Conservation (phyloP, 2,329 filamentous ascomycete species). For the Drechslerella coelobrocha region DNA sequence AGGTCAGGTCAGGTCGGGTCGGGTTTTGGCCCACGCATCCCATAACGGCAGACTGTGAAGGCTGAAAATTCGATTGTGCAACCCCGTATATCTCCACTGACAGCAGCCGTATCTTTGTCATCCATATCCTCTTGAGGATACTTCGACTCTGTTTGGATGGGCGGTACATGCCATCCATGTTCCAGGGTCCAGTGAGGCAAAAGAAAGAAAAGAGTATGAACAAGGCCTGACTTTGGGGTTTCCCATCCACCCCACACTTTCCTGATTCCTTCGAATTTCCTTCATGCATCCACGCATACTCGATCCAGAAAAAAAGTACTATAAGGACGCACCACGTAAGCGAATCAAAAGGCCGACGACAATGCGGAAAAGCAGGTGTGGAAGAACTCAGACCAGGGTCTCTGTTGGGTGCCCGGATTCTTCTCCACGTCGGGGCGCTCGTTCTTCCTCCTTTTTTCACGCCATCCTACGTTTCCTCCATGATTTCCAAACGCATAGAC, state of each 20-base stretch:
- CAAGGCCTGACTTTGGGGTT: slow-evolving; percentile 4
- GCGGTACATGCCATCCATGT: neutral
- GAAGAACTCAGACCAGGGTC: slow-evolving; percentile 49
- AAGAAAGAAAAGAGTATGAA: no score
- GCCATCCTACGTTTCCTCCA: slow-evolving; percentile 9
- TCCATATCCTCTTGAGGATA: no score
- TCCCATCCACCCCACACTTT: slow-evolving; percentile 39
- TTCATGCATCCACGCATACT: slow-evolving; percentile 21
- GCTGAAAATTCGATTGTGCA: no score
- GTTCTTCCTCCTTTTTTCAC: slow-evolving; percentile 16
- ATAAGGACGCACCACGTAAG: slow-evolving; percentile 8
- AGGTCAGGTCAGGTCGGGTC: no score
- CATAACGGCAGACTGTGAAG: no score
- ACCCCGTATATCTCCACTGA: no score
- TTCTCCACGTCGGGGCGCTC: slow-evolving; percentile 24
- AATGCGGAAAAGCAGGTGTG: slow-evolving; percentile 46
- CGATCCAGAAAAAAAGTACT: slow-evolving; percentile 18
- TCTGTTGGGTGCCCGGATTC: slow-evolving; percentile 27
- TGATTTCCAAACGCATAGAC: neutral
- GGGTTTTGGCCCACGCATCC: no score
- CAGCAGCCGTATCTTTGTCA: no score
- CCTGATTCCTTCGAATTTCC: slow-evolving; percentile 1
- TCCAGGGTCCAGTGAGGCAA: neutral
- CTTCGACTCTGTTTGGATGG: neutral
- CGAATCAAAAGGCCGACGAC: slow-evolving; percentile 30